A percentile compares a stretch with the other conserved stretches of the same genome.
These are phyloP conservation scores for Suhomyces panamericanus DNA, from an alignment of 1,139 yeast species.

Conservation along the genomic window DNA sequence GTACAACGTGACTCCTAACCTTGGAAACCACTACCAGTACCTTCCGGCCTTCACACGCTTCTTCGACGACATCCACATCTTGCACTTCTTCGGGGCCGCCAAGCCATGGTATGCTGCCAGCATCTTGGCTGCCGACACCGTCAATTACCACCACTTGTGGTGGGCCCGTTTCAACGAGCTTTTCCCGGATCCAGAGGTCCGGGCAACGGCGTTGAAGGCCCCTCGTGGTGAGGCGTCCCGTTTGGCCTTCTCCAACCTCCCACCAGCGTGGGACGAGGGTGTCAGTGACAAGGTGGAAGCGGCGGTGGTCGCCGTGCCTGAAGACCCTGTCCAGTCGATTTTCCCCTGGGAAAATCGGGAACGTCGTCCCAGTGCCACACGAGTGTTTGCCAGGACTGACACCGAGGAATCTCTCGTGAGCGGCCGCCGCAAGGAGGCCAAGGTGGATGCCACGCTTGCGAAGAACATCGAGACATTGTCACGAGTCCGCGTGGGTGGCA, in stretches of 20 bases:
- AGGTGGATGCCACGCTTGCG: slow-evolving; percentile 4
- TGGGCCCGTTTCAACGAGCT: slow-evolving; percentile 35
- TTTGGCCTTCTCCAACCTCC: slow-evolving; percentile 30
- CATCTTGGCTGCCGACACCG: slow-evolving; percentile 17
- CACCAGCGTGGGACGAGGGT: slow-evolving; percentile 30
- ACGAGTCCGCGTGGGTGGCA: slow-evolving; percentile 9
- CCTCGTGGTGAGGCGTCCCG: slow-evolving; percentile 39
- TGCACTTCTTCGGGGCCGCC: slow-evolving; percentile 31
- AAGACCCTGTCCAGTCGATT: slow-evolving; percentile 15
- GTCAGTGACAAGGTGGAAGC: not conserved
- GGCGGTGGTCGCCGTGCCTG: too few relatives aligned
- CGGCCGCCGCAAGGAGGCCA: slow-evolving; percentile 1
- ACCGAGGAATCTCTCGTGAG: not conserved
- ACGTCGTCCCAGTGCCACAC: slow-evolving; percentile 19
- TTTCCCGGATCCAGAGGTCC: slow-evolving; percentile 14
- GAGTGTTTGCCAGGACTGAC: slow-evolving; percentile 16
- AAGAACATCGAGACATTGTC: slow-evolving; percentile 13
- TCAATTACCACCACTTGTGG: slow-evolving; percentile 35
- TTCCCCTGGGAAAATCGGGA: slow-evolving; percentile 51
- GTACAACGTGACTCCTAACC: slow-evolving; percentile 34
- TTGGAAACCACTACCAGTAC: slow-evolving; percentile 30
- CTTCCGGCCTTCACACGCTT: slow-evolving; percentile 33
- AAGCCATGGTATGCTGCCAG: slow-evolving; percentile 32
- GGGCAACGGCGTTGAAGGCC: slow-evolving; percentile 14
- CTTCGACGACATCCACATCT: slow-evolving; percentile 27